These are phyloP conservation scores for Claviceps pazoutovae DNA, from an alignment of 2,329 filamentous ascomycete species.

Conservation along the genomic window DNA sequence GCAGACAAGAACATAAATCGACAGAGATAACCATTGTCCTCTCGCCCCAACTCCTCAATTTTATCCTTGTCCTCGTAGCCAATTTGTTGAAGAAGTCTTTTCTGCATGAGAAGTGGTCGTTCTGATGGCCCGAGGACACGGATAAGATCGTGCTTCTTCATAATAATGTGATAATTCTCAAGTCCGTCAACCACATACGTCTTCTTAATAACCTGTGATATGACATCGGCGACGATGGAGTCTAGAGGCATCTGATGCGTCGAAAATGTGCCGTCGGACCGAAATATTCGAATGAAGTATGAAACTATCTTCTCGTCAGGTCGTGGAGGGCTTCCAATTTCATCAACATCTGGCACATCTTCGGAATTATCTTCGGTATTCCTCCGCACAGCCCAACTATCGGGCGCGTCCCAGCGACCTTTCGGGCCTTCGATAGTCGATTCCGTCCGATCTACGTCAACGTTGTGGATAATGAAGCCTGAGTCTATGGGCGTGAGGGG, in stretches of 20 bases:
- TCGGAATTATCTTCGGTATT: constrained; percentile 50
- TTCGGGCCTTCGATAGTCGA: constrained; percentile 23
- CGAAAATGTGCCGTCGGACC: constrained; percentile 84
- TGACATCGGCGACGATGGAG: constrained; percentile 73
- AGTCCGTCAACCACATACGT: constrained; percentile 81
- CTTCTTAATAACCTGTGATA: constrained; percentile 86
- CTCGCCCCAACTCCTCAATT: constrained; percentile 84
- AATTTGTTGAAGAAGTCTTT: constrained; percentile 76
- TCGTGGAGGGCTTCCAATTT: constrained; percentile 50
- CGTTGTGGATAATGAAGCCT: constrained; percentile 30
- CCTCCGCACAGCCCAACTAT: constrained; percentile 88
- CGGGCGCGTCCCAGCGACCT: constrained; percentile 79
- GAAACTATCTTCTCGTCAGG: constrained; percentile 61
- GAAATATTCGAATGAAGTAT: constrained; percentile 92
- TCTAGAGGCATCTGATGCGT: constrained; percentile 76
- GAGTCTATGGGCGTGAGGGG: constrained; percentile 59
- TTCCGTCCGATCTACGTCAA: constrained; percentile 29
- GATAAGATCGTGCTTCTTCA: constrained; percentile 83
- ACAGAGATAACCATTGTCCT: constrained; percentile 94
- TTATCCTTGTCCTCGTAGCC: constrained; percentile 79
- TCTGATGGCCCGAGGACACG: constrained; percentile 67
- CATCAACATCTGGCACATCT: constrained; percentile 48
- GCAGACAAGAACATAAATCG: constrained; percentile 90
- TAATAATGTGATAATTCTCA: constrained; percentile 89
- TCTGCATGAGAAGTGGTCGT: constrained; percentile 80